phyloP scores from a whole-genome alignment of 768 basidiomycete species.

The Lentinus tigrinus region DNA sequence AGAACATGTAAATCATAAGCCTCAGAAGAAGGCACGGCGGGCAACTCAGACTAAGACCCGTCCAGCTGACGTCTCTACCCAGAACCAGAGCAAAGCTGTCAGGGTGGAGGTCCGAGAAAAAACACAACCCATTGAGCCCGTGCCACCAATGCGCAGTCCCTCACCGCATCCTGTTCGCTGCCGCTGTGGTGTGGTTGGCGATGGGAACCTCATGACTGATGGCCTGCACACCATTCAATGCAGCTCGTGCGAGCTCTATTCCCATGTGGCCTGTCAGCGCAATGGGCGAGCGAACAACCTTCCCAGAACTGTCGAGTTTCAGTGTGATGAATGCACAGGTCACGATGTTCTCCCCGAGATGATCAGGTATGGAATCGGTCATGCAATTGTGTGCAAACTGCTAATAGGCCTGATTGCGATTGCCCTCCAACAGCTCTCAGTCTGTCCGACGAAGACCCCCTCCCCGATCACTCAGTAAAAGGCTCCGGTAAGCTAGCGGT shows the following conservation, averaged over 20 bases:
- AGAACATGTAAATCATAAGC: too few relatives aligned
- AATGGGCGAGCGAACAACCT: neutral
- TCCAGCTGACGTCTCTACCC: neutral
- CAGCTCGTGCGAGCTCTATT: neutral
- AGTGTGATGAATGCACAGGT: neutral
- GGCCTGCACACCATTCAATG: neutral
- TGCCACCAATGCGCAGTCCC: neutral
- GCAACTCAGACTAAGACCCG: too few relatives aligned
- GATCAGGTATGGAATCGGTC: neutral
- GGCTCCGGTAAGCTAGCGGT: neutral
- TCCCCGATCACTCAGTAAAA: neutral
- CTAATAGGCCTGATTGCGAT: too few relatives aligned
- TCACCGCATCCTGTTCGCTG: neutral
- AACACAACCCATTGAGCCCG: too few relatives aligned
- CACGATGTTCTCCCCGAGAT: neutral
- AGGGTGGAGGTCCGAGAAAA: neutral
- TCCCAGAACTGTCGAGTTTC: neutral
- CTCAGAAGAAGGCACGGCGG: too few relatives aligned
- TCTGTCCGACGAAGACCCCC: neutral
- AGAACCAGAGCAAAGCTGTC: too few relatives aligned
- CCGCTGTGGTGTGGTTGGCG: neutral
- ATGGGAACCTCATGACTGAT: neutral
- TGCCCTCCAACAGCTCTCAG: too few relatives aligned
- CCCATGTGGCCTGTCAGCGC: constrained; percentile 1
- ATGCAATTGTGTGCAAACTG: too few relatives aligned